These are phyloP conservation scores for Stygiomarasmius scandens DNA, from an alignment of 1,284 basidiomycete genomes.

Conservation along the genomic window DNA sequence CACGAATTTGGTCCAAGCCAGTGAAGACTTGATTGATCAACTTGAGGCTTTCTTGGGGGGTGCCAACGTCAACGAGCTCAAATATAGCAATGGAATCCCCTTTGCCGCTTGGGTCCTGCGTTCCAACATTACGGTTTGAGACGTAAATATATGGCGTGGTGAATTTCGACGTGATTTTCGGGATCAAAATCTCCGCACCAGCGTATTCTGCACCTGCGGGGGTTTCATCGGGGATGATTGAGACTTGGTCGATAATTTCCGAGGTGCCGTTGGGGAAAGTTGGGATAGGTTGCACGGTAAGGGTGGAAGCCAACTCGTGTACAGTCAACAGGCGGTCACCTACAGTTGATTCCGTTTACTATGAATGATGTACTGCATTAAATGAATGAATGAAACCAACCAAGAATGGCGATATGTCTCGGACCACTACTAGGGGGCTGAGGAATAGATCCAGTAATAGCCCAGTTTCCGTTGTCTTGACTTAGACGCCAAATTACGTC, in stretches of 20 bases:
- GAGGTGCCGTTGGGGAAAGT: conserved; percentile 48
- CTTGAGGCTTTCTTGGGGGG: conserved; percentile 33
- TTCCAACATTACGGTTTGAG: conserved; percentile 65
- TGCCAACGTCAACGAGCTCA: conserved; percentile 42
- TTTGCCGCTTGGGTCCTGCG: conserved; percentile 36
- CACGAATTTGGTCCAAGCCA: conserved; percentile 53
- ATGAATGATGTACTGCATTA: too few species aligned
- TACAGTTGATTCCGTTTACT: conserved; percentile 24
- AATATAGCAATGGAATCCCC: conserved; percentile 70
- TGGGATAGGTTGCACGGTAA: conserved; percentile 64
- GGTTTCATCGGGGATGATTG: conserved; percentile 55
- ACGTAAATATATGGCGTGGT: conserved; percentile 61
- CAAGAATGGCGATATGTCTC: conserved; percentile 57
- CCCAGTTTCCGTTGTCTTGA: conserved; percentile 44
- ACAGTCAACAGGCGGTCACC: conserved; percentile 61
- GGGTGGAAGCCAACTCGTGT: conserved; percentile 66
- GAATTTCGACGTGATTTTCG: conserved; percentile 47
- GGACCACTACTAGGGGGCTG: conserved; percentile 69
- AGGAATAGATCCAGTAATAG: conserved; percentile 60
- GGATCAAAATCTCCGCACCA: conserved; percentile 63
- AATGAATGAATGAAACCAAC: conserved; percentile 32
- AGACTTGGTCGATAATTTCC: conserved; percentile 50
- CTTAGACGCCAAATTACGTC: conserved; percentile 68
- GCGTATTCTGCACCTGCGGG: conserved; percentile 50
- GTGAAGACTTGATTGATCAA: conserved; percentile 50